Evolutionary conservation across 1,284 basidiomycete species (phyloP).

Genomic region (Ganoderma resinaceum): DNA sequence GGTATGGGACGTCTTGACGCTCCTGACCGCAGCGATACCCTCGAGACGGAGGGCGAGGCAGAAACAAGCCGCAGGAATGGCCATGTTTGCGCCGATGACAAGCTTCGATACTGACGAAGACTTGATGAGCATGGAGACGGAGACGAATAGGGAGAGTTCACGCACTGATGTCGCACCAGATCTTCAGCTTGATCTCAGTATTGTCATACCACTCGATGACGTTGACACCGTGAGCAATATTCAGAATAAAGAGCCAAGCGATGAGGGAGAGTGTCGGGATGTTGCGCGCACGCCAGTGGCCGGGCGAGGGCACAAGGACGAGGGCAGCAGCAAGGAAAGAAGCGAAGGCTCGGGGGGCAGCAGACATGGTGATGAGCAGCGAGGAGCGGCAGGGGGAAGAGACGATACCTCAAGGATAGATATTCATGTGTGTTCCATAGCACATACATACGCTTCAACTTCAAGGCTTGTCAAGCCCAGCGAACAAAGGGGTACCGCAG

Average conservation of each 20-base stretch:
- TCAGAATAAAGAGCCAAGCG: slow-evolving; percentile 46
- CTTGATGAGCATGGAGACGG: neutral
- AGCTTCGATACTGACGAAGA: slow-evolving; percentile 48
- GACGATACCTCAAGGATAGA: too few relatives aligned
- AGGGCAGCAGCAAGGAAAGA: slow-evolving; percentile 38
- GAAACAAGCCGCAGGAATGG: slow-evolving; percentile 57
- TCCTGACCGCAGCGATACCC: slow-evolving; percentile 48
- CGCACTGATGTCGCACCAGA: slow-evolving; percentile 59
- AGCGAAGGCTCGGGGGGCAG: slow-evolving; percentile 32
- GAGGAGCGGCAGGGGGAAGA: too few relatives aligned
- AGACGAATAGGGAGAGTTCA: slow-evolving; percentile 1
- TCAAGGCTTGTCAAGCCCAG: too few relatives aligned
- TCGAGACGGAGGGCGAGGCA: slow-evolving; percentile 56
- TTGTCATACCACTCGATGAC: slow-evolving; percentile 47
- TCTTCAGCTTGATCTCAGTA: slow-evolving; percentile 36
- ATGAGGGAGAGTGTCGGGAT: slow-evolving; percentile 48
- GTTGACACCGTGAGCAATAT: slow-evolving; percentile 47
- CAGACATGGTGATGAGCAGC: too few relatives aligned
- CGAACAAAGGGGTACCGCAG: too few relatives aligned
- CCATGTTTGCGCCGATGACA: slow-evolving; percentile 47
- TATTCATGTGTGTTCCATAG: too few relatives aligned
- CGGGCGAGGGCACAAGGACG: slow-evolving; percentile 37
- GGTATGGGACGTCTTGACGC: slow-evolving; percentile 38
- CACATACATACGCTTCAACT: too few relatives aligned
- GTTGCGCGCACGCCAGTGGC: slow-evolving; percentile 47